phyloP scores from a whole-genome alignment of 148 eudicot species.

The Rhododendron ferrugineum region DNA sequence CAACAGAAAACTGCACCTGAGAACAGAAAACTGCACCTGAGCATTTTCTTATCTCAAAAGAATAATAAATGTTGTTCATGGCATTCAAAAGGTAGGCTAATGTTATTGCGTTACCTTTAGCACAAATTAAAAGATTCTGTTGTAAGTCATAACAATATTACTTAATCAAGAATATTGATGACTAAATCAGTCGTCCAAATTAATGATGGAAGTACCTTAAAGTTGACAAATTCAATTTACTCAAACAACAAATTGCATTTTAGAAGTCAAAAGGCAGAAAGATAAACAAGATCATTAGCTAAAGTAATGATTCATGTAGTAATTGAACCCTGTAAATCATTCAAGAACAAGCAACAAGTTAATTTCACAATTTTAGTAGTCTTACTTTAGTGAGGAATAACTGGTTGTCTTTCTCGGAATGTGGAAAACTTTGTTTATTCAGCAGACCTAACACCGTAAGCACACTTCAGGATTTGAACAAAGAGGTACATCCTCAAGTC shows the following conservation, averaged over 20 bases:
- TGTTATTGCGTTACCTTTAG: neutral
- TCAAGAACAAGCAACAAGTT: neutral
- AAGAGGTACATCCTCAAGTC: neutral
- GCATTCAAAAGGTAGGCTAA: neutral
- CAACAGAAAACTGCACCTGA: constrained; percentile 15
- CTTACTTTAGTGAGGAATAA: neutral
- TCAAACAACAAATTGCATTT: neutral
- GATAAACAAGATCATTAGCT: neutral
- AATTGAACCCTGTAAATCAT: neutral
- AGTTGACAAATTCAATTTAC: neutral
- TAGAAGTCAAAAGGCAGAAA: neutral
- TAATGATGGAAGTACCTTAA: neutral
- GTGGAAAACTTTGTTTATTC: neutral
- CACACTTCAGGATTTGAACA: neutral
- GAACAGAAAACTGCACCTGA: constrained; percentile 15
- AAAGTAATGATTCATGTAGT: neutral
- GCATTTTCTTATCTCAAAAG: neutral
- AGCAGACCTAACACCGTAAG: neutral
- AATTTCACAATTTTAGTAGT: neutral
- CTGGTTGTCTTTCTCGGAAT: neutral
- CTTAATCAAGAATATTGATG: neutral
- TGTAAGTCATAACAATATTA: neutral
- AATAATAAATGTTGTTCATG: neutral
- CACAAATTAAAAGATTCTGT: neutral
- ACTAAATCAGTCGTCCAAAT: neutral